These are phyloP conservation scores for Acanthamoeba quina DNA, from an alignment of 208 protist species.

Conservation along the genomic window DNA sequence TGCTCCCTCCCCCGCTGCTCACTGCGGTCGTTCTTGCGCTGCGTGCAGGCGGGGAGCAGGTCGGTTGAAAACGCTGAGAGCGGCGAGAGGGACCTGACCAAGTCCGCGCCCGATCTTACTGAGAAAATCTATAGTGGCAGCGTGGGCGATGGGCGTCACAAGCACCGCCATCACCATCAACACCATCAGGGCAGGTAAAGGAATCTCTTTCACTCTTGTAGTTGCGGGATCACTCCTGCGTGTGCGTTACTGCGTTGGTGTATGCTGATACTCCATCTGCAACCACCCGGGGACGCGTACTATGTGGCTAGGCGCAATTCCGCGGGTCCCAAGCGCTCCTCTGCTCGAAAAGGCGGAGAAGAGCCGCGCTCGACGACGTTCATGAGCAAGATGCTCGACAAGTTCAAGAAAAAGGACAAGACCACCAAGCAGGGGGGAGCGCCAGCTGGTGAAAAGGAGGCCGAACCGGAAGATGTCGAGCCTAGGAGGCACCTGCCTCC, in stretches of 20 bases:
- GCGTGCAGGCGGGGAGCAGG: not conserved
- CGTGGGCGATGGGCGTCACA: not conserved
- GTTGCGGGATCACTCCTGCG: not conserved
- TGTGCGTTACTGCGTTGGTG: not conserved
- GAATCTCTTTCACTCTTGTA: not conserved
- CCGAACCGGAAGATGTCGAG: not conserved
- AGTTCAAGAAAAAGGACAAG: conserved; percentile 71
- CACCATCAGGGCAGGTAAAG: not conserved
- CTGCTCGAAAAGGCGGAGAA: conserved; percentile 61
- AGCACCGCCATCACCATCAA: not conserved
- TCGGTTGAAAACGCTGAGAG: conserved; percentile 14
- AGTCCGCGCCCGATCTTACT: not conserved
- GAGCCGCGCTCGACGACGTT: conserved; percentile 53
- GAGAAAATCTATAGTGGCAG: not conserved
- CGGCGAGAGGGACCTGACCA: conserved; percentile 4
- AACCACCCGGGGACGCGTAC: not conserved
- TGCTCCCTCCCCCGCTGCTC: not conserved
- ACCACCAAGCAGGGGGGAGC: not conserved
- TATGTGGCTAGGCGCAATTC: not conserved
- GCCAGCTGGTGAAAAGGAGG: conserved; percentile 9
- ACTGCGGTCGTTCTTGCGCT: not conserved
- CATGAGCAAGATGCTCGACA: conserved; percentile 61
- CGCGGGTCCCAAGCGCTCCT: not conserved
- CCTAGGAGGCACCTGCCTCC: not conserved
- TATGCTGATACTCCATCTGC: too few relatives aligned